phyloP scores from a whole-genome alignment of 2,329 filamentous ascomycete genomes.

The Penicillium italicum region DNA sequence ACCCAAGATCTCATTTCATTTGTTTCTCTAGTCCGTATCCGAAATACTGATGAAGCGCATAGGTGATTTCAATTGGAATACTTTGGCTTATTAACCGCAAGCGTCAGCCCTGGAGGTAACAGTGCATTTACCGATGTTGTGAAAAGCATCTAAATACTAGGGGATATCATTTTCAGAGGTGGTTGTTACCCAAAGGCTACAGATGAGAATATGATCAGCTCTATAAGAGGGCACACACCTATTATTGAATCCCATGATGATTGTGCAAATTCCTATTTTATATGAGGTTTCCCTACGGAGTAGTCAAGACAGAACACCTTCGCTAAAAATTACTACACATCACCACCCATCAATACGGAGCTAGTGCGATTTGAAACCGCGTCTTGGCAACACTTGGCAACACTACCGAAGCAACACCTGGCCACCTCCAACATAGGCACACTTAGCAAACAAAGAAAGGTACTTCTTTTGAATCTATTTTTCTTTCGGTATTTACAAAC shows the following conservation, averaged over 20 bases:
- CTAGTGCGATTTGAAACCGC: neutral
- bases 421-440: too few relatives aligned
- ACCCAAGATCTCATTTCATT: neutral
- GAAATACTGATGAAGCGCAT: neutral
- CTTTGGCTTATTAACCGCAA: neutral
- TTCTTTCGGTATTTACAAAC: neutral
- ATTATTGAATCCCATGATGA: neutral
- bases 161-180: neutral
- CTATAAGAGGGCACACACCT: neutral
- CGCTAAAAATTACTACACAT: neutral
- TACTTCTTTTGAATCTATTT: neutral
- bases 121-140: neutral
- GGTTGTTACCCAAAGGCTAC: neutral
- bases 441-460: neutral
- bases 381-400: neutral
- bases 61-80: neutral
- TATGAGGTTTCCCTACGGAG: neutral
- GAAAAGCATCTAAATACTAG: neutral
- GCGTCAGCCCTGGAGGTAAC: neutral
- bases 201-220: neutral
- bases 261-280: neutral
- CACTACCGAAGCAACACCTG: neutral
- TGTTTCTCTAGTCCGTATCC: neutral
- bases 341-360: neutral
- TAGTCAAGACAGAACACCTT: neutral